A percentile compares a stretch with the other conserved stretches of the same genome.
phyloP scores from a whole-genome alignment of 352 stramenopile genomes.

The Phytophthora pisi region DNA sequence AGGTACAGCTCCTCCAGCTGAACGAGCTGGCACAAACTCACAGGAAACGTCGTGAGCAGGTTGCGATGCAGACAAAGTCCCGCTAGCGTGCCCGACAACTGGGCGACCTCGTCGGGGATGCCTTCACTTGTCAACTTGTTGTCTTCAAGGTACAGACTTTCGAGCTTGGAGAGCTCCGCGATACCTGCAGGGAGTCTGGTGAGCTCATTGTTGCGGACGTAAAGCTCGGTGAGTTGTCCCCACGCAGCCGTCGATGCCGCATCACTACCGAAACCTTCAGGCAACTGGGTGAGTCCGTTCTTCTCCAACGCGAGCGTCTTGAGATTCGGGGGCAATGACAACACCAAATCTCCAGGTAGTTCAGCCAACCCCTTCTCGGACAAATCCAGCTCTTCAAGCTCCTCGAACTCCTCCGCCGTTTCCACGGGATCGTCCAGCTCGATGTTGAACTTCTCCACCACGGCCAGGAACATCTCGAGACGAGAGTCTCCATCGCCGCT shows the following conservation, averaged over 20 bases:
- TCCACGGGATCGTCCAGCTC: conserved; percentile 74
- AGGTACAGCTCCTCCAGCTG: conserved; percentile 87
- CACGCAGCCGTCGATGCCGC: conserved; percentile 30
- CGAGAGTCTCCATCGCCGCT: conserved; percentile 35
- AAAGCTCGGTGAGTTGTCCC: conserved; percentile 78
- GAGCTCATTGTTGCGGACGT: conserved; percentile 83
- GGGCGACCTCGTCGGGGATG: conserved; percentile 58
- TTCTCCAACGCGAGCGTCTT: conserved; percentile 85
- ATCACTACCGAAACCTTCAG: conserved; percentile 49
- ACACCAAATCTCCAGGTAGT: conserved; percentile 60
- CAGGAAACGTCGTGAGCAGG: conserved; percentile 62
- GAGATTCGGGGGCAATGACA: conserved; percentile 58
- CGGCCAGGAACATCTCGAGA: conserved; percentile 56
- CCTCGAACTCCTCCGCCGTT: conserved; percentile 64
- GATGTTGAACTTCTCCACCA: conserved; percentile 73
- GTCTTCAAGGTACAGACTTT: conserved; percentile 88
- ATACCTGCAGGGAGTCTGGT: conserved; percentile 55
- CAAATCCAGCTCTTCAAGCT: conserved; percentile 83
- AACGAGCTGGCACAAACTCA: conserved; percentile 64
- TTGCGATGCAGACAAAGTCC: conserved; percentile 88
- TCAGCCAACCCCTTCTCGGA: conserved; percentile 76
- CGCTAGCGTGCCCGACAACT: conserved; percentile 50
- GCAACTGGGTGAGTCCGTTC: conserved; percentile 62
- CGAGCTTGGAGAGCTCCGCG: conserved; percentile 59
- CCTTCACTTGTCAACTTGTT: conserved; percentile 72